Conservation (phyloP, 2,329 filamentous ascomycete genomes). For the Tolypocladium capitatum region DNA sequence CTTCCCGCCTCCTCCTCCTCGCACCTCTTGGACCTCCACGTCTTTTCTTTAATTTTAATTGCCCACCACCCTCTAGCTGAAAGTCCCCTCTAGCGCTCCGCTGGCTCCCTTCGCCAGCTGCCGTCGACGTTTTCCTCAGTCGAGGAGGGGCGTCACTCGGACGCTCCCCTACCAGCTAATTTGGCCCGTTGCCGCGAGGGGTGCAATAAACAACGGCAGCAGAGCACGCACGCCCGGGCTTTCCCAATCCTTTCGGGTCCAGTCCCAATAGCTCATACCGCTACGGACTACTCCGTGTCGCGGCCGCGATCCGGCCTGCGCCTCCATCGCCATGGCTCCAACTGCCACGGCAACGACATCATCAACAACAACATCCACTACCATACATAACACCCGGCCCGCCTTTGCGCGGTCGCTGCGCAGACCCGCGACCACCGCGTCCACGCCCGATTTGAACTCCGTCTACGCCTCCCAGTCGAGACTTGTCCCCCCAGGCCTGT, state of each 20-base stretch:
- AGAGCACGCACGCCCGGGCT: not conserved
- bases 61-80: not conserved
- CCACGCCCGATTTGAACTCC: constrained; percentile 45
- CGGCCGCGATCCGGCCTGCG: not conserved
- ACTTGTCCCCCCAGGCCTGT: constrained; percentile 33
- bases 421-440: constrained; percentile 33
- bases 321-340: constrained; percentile 7
- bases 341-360: constrained; percentile 8
- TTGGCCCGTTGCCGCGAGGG: not conserved
- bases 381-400: constrained; percentile 8
- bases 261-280: too few relatives aligned
- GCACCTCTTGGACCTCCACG: not conserved
- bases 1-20: not conserved
- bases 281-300: not conserved
- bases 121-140: not conserved
- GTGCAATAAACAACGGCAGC: not conserved
- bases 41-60: not conserved
- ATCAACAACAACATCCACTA: constrained; percentile 4
- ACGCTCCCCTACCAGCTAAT: not conserved
- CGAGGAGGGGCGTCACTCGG: not conserved
- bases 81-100: too few relatives aligned
- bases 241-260: too few relatives aligned
- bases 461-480: constrained; percentile 37
- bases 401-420: constrained; percentile 25
- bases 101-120: not conserved